Base-by-base conservation (phyloP, 2,329 filamentous ascomycete species). In the Alternaria burnsii region DNA sequence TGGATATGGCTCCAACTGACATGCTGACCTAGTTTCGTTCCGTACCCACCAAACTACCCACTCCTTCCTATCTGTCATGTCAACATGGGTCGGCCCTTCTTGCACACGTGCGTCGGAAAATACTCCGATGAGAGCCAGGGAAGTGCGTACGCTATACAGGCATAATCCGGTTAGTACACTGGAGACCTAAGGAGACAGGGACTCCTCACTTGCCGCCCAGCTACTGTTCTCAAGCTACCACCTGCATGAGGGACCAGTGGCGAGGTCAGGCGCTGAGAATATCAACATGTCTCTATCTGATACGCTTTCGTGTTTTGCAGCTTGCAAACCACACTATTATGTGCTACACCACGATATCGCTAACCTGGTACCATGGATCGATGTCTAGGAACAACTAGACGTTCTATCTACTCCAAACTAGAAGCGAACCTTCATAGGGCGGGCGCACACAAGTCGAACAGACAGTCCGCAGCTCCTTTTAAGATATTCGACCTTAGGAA, bases 41-140 rank as follows among this genome's bases (percentile, higher is more conserved):
- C 20, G 46, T 50, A 50, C 34, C 46, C 46, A 50, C 46, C 32
- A n/a, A 50, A 50, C 46, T 50, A 50, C 32, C 34, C 46, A 24
- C 30, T 50, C 28, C 46, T 38, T 32, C 30, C 30, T 36, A 30
- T 38, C 46, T 50, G 46, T 48, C 46, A 48, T 34, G 30, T 34
- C 34, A 22, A 24, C 46, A 30, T 50, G 46, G 46, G 30, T 50
- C 46, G 46, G 46, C 46, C 46, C 46, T 50, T 50, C 46, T 36
- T 50, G 46, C 32, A 36, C 46, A 36, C 46, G 46, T 50, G 46
- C 46, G 30, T 38, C 46, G 46, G 46, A 24, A 36, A 36, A 12
- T 50, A 36, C 46, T 50, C 46, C 46, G 46, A 8, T 5, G 46
- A 18, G 30, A 36, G 32, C 46, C 30, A 50, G 46, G 18, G 30